Conservation (phyloP, 164 flowering plant species). For the Brasenia schreberi region DNA sequence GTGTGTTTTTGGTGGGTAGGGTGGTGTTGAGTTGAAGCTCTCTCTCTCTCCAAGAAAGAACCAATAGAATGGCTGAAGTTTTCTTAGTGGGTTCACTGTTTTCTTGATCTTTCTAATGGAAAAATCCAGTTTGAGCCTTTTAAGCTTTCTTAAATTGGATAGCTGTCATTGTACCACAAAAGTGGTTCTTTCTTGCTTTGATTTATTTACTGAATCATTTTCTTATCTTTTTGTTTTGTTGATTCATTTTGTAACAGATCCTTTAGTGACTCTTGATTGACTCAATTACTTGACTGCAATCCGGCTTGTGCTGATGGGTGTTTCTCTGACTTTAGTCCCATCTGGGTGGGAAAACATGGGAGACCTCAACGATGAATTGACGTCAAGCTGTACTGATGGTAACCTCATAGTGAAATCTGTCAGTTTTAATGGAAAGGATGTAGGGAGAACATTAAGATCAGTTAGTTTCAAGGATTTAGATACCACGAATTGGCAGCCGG, state of each 20-base stretch:
- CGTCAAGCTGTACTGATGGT: conserved; percentile 7
- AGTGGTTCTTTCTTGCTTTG: not conserved
- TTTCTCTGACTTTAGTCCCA: not conserved
- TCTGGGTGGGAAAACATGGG: not conserved
- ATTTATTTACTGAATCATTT: not conserved
- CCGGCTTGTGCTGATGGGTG: not conserved
- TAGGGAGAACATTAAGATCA: not conserved
- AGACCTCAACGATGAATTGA: not conserved
- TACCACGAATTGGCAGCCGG: not conserved
- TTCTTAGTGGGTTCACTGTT: not conserved
- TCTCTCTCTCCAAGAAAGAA: not conserved
- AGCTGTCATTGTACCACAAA: not conserved
- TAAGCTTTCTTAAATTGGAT: not conserved
- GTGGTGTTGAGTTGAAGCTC: not conserved
- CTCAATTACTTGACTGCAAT: not conserved
- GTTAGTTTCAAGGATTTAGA: conserved; percentile 1
- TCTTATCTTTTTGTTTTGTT: not conserved
- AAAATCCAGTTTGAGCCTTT: not conserved
- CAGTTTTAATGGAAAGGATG: not conserved
- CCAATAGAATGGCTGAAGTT: not conserved
- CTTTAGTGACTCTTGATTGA: not conserved
- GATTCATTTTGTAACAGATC: not conserved
- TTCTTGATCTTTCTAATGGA: not conserved
- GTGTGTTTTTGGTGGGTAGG: no score
- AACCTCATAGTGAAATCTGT: not conserved